These are phyloP conservation scores for Cladophialophora psammophila DNA, from an alignment of 2,329 filamentous ascomycete species.

Conservation along the genomic window DNA sequence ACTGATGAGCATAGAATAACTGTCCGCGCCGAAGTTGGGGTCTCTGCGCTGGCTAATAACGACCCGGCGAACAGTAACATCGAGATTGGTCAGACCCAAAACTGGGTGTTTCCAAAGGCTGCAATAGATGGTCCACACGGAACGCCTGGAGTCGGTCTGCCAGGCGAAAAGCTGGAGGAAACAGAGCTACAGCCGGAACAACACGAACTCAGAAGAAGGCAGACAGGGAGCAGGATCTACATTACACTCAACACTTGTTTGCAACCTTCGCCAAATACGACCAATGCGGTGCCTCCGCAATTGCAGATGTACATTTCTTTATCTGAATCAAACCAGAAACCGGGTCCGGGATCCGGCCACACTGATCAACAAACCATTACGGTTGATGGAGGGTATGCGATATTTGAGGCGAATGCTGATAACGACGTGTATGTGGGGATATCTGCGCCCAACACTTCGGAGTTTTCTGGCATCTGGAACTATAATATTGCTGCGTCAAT, in stretches of 20 bases:
- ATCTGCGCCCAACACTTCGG: slow-evolving; percentile 70
- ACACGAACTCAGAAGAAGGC: slow-evolving; percentile 35
- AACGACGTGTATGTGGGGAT: slow-evolving; percentile 79
- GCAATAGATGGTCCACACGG: slow-evolving; percentile 59
- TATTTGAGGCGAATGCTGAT: slow-evolving; percentile 66
- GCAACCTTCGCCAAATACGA: slow-evolving; percentile 69
- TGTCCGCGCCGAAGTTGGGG: slow-evolving; percentile 61
- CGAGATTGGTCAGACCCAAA: slow-evolving; percentile 66
- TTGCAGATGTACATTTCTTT: slow-evolving; percentile 79
- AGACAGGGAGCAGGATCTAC: slow-evolving; percentile 60
- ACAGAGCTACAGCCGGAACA: slow-evolving; percentile 34
- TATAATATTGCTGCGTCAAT: slow-evolving; percentile 83
- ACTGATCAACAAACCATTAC: slow-evolving; percentile 56
- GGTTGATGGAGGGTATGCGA: slow-evolving; percentile 74
- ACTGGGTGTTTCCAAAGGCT: slow-evolving; percentile 69
- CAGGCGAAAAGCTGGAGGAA: slow-evolving; percentile 41
- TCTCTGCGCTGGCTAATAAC: slow-evolving; percentile 69
- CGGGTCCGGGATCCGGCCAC: slow-evolving; percentile 66
- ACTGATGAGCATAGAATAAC: slow-evolving; percentile 55
- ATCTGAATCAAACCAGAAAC: slow-evolving; percentile 67
- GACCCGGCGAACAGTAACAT: slow-evolving; percentile 67
- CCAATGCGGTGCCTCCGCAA: slow-evolving; percentile 68
- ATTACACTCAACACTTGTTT: slow-evolving; percentile 86
- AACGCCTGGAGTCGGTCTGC: slow-evolving; percentile 46
- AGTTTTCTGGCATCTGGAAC: slow-evolving; percentile 73